Base-by-base conservation (phyloP, 306 rosid species). In the Quercus cerris region DNA sequence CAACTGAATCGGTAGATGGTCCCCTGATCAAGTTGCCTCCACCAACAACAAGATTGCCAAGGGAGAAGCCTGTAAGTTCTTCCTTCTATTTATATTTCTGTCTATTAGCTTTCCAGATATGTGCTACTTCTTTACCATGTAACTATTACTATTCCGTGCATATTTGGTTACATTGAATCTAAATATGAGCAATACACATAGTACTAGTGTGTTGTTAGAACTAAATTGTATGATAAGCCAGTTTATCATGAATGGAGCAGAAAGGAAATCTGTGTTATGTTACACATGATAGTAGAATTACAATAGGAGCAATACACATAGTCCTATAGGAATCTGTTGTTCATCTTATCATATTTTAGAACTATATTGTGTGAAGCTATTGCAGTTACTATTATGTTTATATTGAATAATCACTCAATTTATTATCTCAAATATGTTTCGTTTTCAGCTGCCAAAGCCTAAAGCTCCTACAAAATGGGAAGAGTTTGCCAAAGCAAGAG, bases 381-480 rank as follows among this genome's bases (percentile, higher is more conserved):
- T 71, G 57, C 33, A 41, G 33, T 49, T 71, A 10, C 18, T 49
- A 25, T 11, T 25, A n/a, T 31, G 4, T 56, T 30, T 64, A 28
- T 64, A 15, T 55, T 55, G 61, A 54, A 27, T 20, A 35, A 51
- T 56, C 15, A 2, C 44, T 56, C 11, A 46, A 80, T 28, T 69
- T 17, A 15, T 17, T 44, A 22, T 78, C 10, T 23, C 22, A 25
- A 41, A 81, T 78, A 41, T 46, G 6, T 31, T 76, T 35, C 70
- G 18, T 59, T 73, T 82, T 71, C 91, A 95, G 99, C 75, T 95
- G 4, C 99, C 99, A 78, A 87, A 74, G 85, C 96, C 96, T 57
- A 84, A 84, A 75, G 94, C 98, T 84, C 98, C 97, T 5, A 91
- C 99, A 7, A 95, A 91, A 80, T 95, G 99, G 99, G 96, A 95